Evolutionary conservation across 768 basidiomycete genomes (phyloP).

Genomic region (Pluteus cervinus): DNA sequence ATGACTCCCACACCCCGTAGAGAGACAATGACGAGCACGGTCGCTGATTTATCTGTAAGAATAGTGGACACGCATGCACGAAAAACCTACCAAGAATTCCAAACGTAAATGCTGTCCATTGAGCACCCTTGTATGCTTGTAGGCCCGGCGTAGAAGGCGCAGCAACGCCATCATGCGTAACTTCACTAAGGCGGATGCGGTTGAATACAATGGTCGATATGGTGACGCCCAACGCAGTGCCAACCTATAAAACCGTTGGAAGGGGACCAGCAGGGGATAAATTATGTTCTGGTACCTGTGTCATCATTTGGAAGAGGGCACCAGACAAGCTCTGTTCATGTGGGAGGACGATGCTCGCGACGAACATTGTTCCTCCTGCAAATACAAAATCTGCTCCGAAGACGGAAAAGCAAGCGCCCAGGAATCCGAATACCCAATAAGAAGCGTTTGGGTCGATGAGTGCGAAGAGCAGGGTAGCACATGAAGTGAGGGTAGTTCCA

Average conservation of each 20-base stretch:
- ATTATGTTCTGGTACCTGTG: slow-evolving; percentile 40
- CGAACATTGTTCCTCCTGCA: slow-evolving; percentile 65
- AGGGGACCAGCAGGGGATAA: neutral
- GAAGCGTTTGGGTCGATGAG: slow-evolving; percentile 47
- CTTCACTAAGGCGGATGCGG: slow-evolving; percentile 32
- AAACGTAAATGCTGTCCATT: slow-evolving; percentile 63
- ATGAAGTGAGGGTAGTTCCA: slow-evolving; percentile 54
- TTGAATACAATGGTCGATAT: slow-evolving; percentile 70
- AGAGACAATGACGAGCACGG: slow-evolving; percentile 15
- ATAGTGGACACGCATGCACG: too few species aligned
- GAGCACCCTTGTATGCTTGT: slow-evolving; percentile 51
- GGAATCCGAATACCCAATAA: slow-evolving; percentile 78
- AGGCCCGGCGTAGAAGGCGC: slow-evolving; percentile 26
- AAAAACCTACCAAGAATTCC: slow-evolving; percentile 44
- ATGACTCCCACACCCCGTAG: slow-evolving; percentile 26
- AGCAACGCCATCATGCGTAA: slow-evolving; percentile 24
- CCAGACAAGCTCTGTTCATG: slow-evolving; percentile 75
- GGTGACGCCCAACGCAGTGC: slow-evolving; percentile 64
- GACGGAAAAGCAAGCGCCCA: slow-evolving; percentile 56
- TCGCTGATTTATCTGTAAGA: slow-evolving; percentile 10
- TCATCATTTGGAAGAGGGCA: slow-evolving; percentile 75
- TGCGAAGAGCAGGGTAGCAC: slow-evolving; percentile 62
- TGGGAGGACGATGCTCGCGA: slow-evolving; percentile 58
- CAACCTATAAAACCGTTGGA: slow-evolving; percentile 44
- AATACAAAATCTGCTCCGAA: slow-evolving; percentile 79